Base-by-base conservation (phyloP, 192 early-diverging fungal species). In the Lobulomyces angularis region DNA sequence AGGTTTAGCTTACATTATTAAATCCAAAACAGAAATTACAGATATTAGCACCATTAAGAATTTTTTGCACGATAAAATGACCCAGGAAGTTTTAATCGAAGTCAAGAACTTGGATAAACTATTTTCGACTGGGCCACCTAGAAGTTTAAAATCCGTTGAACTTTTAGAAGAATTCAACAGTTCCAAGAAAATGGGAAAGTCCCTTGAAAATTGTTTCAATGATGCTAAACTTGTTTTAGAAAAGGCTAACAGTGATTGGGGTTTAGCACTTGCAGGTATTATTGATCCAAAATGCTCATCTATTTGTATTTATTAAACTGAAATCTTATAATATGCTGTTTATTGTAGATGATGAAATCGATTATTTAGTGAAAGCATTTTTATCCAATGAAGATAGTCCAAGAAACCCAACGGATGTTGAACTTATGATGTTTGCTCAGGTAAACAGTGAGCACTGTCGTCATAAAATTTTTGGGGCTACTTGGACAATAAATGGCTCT, bases 371-470 rank as follows among this genome's bases (percentile, higher is more conserved):
- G 3, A 67, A 76, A 6, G 84, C 84, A 11, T 95, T 91, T 61
- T 59, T 61, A 46, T 64, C 36, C 48, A 55, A 53, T 41, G 49
- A 8, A 11, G 49, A 64, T 16, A 29, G 35, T 41, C 66, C 84
- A 26, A 76, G 90, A 31, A 84, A 90, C 51, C 93, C 93, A n/a
- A 99, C 96, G 2, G 93, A 99, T 57, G 87, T 87, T 0, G 93
- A 97, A 68, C 71, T 99, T 27, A 90, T 99, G 74, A 99, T 99
- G 96, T 99, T 99, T 83, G 93, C 94, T 27, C 96, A 99, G 59
- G 96, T 99, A 51, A 97, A 99, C 67, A 95, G 90, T 32, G 96
- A 99, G 69, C 96, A 99, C 67, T 99, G 96, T 65, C 76, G 96
- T 11, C 96, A 99, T 83, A 97, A 99, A 74, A 96, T 99, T 53